Base-by-base conservation (phyloP, 345 rosid species). In the Salix dunnii region DNA sequence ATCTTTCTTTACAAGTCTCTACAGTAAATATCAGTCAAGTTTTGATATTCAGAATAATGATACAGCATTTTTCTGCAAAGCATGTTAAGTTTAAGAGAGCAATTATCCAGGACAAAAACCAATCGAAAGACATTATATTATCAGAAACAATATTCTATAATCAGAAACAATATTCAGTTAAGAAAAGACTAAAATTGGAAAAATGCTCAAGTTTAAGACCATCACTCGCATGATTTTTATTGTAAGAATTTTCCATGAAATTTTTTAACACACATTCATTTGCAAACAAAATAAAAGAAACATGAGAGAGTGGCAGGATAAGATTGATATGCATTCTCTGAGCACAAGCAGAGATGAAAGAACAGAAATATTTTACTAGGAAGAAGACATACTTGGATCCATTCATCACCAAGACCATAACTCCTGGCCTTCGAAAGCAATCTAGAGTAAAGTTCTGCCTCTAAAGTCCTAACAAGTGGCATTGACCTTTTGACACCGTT, bases 351-450 rank as follows among this genome's bases (percentile, higher is more conserved):
- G n/a, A 71, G 46, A 33, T 2, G 14, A 21, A 53, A 62, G 65
- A 2, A 20, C 16, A 43, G 8, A 49, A 71, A 63, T 62, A 36
- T 14, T 33, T 27, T 55, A 66, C 18, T 58, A 13, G 7, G 28
- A 78, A 76, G 75, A 73, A 67, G 25, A 60, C 88, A 71, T 85
- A 92, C 97, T 74, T 91, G 92, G 87, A 90, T 88, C 98, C 97
- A 94, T 40, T 89, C 85, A 72, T 90, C 94, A 71, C 87, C 91
- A 78, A 94, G 80, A 80, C 97, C 97, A 78, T 88, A 94, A 80
- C 94, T 92, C 80, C 98, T 86, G 35, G 98, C 97, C 87, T 94
- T 94, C 73, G 98, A 94, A 76, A 94, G 97, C 84, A 88, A 78
- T 40, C 90, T 90, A 79, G 94, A 91, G 84, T 87, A 88, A 70